phyloP scores from a whole-genome alignment of 2,329 filamentous ascomycete species.

The Pseudogymnoascus sp. region DNA sequence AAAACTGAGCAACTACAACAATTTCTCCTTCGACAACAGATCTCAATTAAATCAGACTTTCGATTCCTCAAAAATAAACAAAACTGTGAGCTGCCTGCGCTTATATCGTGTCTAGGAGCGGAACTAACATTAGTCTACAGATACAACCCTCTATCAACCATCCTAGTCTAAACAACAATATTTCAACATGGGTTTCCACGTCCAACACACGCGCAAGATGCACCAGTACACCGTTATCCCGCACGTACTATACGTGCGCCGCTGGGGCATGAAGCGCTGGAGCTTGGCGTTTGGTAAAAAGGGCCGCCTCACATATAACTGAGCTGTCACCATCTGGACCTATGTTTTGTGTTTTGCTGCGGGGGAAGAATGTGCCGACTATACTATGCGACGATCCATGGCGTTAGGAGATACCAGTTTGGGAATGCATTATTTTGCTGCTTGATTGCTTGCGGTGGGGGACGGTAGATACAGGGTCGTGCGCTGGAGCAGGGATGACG shows the following conservation, averaged over 20 bases:
- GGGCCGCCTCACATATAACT: slow-evolving; percentile 13
- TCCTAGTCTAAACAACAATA: not conserved
- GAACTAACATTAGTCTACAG: not conserved
- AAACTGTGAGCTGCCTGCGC: not conserved
- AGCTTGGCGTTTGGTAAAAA: slow-evolving; percentile 16
- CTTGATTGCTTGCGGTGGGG: not conserved
- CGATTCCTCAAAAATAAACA: not conserved
- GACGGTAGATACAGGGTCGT: not conserved
- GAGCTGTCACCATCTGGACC: not conserved
- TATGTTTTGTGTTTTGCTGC: too few species aligned
- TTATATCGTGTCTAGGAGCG: not conserved
- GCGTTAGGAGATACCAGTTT: not conserved
- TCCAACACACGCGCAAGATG: slow-evolving; percentile 14
- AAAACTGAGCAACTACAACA: not conserved
- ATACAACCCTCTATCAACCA: not conserved
- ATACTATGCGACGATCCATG: not conserved
- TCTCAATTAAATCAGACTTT: not conserved
- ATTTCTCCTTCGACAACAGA: not conserved
- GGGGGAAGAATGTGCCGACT: not conserved
- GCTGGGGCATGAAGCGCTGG: slow-evolving; percentile 19
- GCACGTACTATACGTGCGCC: slow-evolving; percentile 18
- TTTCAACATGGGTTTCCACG: slow-evolving; percentile 10
- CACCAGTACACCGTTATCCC: slow-evolving; percentile 19
- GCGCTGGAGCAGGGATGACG: not conserved
- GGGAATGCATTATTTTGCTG: not conserved